phyloP scores from a whole-genome alignment of 345 rosid genomes.

The Arabis alpina region DNA sequence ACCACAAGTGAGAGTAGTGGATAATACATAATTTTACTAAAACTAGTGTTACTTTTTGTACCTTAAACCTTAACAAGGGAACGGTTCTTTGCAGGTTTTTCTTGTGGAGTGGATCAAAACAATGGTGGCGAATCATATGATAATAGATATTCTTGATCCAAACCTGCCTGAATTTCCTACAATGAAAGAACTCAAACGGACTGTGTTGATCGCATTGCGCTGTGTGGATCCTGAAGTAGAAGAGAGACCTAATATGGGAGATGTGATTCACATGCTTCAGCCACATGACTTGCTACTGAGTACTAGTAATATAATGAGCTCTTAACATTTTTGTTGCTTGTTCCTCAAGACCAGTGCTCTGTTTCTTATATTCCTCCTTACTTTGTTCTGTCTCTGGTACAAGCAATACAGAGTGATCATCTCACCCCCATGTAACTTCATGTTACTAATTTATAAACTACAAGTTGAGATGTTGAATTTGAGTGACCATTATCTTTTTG shows the following conservation, averaged over 20 bases:
- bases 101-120: conserved; percentile 71
- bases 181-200: conserved; percentile 63
- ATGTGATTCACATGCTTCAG: conserved; percentile 77
- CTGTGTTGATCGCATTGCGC: conserved; percentile 62
- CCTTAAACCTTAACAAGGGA: not conserved
- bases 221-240: conserved; percentile 67
- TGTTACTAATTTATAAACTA: conserved; percentile 42
- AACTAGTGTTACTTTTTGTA: not conserved
- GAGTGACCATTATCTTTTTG: conserved; percentile 35
- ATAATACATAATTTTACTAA: not conserved
- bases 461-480: conserved; percentile 25
- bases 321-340: conserved; percentile 9
- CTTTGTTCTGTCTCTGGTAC: conserved; percentile 18
- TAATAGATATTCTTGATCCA: conserved; percentile 59
- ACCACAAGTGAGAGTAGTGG: conserved; percentile 48
- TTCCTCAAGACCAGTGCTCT: not conserved
- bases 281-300: conserved; percentile 61
- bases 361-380: not conserved
- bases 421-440: conserved; percentile 22
- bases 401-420: conserved; percentile 13
- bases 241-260: conserved; percentile 76
- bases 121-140: conserved; percentile 62
- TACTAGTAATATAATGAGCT: conserved; percentile 51
- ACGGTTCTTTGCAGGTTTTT: conserved; percentile 45
- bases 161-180: conserved; percentile 57